Evolutionary conservation across 371 early-diverging fungal genomes (phyloP).

Genomic region (Mortierella sp.): DNA sequence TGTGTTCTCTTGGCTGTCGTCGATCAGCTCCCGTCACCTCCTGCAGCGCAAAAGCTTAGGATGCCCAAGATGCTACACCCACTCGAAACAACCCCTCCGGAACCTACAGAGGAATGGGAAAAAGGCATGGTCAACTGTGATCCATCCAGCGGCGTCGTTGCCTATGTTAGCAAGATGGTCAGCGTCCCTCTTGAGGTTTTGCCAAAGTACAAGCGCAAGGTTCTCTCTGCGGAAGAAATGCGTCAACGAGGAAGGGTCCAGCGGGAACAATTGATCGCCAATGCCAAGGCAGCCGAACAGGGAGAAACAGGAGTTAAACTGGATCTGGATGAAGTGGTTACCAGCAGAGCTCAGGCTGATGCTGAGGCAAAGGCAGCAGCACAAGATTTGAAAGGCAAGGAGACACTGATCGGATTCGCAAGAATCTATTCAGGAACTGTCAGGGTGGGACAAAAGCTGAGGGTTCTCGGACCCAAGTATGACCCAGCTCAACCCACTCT

Average conservation of each 20-base stretch:
- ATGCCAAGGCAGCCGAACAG: conserved; percentile 48
- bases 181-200: conserved; percentile 79
- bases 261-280: conserved; percentile 50
- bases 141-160: conserved; percentile 67
- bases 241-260: conserved; percentile 78
- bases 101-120: conserved; percentile 66
- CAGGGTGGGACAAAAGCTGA: conserved; percentile 84
- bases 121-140: conserved; percentile 72
- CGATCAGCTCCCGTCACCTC: conserved; percentile 91
- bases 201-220: conserved; percentile 77
- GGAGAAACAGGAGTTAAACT: conserved; percentile 57
- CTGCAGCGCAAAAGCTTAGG: conserved; percentile 81
- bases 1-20: conserved; percentile 83
- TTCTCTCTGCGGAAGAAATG: conserved; percentile 90
- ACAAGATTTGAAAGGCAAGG: conserved; percentile 54
- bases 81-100: conserved; percentile 56
- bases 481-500: conserved; percentile 73
- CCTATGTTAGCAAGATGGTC: conserved; percentile 95
- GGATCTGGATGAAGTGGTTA: conserved; percentile 42
- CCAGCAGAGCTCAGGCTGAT: conserved; percentile 36
- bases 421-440: conserved; percentile 93
- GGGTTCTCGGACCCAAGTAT: conserved; percentile 95
- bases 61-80: conserved; percentile 84
- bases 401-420: conserved; percentile 89
- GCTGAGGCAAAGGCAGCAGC: conserved; percentile 55